Evolutionary conservation across 768 basidiomycete species (phyloP).

Genomic region (Mycena pura): DNA sequence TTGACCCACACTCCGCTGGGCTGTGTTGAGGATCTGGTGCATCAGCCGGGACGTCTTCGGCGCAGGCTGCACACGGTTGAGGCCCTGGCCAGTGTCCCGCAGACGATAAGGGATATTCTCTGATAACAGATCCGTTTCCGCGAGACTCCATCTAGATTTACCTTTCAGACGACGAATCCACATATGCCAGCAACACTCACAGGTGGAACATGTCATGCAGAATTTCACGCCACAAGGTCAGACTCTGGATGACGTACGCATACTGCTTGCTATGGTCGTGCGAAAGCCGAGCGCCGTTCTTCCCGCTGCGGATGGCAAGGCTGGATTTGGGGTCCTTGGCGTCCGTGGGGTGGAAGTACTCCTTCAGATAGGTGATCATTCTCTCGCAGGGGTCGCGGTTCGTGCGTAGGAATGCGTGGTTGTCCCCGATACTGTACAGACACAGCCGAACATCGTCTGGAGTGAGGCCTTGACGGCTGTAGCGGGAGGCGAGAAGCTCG

Average conservation of each 20-base stretch:
- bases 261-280: slow-evolving; percentile 89
- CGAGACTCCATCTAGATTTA: slow-evolving; percentile 42
- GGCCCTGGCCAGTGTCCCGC: slow-evolving; percentile 89
- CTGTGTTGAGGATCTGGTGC: slow-evolving; percentile 85
- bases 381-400: slow-evolving; percentile 90
- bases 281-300: slow-evolving; percentile 78
- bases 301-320: slow-evolving; percentile 83
- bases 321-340: slow-evolving; percentile 68
- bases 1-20: slow-evolving; percentile 78
- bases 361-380: slow-evolving; percentile 79
- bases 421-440: slow-evolving; percentile 88
- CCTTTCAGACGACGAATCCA: neutral
- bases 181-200: slow-evolving; percentile 52
- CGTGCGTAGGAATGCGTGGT: slow-evolving; percentile 84
- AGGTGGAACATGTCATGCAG: slow-evolving; percentile 90
- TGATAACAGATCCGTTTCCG: slow-evolving; percentile 83
- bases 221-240: slow-evolving; percentile 88
- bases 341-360: slow-evolving; percentile 78
- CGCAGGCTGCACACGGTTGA: slow-evolving; percentile 86
- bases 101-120: slow-evolving; percentile 78
- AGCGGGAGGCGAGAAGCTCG: slow-evolving; percentile 71
- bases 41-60: slow-evolving; percentile 92
- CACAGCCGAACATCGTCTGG: slow-evolving; percentile 79
- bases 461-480: slow-evolving; percentile 61
- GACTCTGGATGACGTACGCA: slow-evolving; percentile 83